Evolutionary conservation across 805 yeast species (phyloP).

Genomic region (Candida ortonii): DNA sequence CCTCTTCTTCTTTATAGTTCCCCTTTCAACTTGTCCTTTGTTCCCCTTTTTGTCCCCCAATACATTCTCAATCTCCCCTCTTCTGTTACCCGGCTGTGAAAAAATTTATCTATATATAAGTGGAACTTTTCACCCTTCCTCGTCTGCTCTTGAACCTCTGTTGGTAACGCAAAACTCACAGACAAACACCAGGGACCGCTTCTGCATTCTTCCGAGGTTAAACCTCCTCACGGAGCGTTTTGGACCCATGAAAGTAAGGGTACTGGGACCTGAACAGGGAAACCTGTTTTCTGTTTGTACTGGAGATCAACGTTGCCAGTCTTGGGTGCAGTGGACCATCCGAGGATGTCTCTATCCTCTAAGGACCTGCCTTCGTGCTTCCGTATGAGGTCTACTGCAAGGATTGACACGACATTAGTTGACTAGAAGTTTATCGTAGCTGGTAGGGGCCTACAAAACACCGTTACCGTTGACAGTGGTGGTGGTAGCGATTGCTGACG

Average conservation of each 20-base stretch:
- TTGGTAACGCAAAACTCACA: slow-evolving; percentile 52
- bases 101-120: too few relatives aligned
- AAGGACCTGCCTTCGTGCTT: slow-evolving; percentile 64
- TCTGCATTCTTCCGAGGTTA: slow-evolving; percentile 62
- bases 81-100: slow-evolving; percentile 8
- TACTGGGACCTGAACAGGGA: slow-evolving; percentile 39
- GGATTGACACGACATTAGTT: slow-evolving; percentile 48
- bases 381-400: slow-evolving; percentile 64
- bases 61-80: background rate
- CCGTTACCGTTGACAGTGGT: background rate
- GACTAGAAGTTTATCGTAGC: slow-evolving; percentile 1
- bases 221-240: slow-evolving; percentile 47
- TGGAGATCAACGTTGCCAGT: slow-evolving; percentile 53
- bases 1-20: too few relatives aligned
- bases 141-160: slow-evolving; percentile 2
- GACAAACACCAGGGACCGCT: slow-evolving; percentile 42
- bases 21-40: too few relatives aligned
- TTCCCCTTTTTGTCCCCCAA: background rate
- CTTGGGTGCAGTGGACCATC: slow-evolving; percentile 67
- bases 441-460: background rate
- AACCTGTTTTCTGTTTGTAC: slow-evolving; percentile 34
- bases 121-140: slow-evolving; percentile 5
- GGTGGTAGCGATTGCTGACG: too few relatives aligned
- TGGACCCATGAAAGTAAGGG: slow-evolving; percentile 58
- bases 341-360: slow-evolving; percentile 37